These are phyloP conservation scores for Nicotiana sylvestris DNA, from an alignment of 257 asterid genomes.

Conservation along the genomic window DNA sequence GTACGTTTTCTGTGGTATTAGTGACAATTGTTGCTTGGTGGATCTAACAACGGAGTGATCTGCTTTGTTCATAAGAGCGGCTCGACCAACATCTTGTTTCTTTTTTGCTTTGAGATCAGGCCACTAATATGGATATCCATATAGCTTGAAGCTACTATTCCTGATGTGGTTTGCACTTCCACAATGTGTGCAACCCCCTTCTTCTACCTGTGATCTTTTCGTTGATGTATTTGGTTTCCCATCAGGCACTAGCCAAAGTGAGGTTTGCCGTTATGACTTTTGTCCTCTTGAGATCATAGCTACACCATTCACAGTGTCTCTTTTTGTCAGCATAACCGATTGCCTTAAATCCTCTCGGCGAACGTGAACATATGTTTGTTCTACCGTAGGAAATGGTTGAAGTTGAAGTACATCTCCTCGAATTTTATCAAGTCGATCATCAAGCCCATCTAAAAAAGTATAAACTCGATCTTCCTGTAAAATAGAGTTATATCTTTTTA, in stretches of 20 bases:
- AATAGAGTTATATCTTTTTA: neutral
- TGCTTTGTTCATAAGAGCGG: too few relatives aligned
- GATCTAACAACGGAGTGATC: too few relatives aligned
- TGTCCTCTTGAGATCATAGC: neutral
- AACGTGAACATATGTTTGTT: neutral
- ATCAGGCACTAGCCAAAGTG: neutral
- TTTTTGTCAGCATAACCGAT: neutral
- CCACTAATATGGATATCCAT: constrained; percentile 9
- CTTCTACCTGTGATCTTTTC: neutral
- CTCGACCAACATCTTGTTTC: neutral
- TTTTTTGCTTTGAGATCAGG: neutral
- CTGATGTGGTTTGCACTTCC: neutral
- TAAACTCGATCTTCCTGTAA: constrained; percentile 1
- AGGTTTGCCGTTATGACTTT: neutral
- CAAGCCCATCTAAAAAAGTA: neutral
- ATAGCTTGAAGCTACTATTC: neutral
- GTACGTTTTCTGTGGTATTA: neutral
- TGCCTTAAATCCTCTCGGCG: neutral
- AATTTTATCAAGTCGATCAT: constrained; percentile 1
- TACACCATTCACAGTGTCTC: neutral
- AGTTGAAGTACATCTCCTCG: neutral
- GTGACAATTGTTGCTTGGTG: neutral
- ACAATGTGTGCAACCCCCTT: neutral
- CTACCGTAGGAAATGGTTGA: neutral
- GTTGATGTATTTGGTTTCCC: neutral